phyloP scores from a whole-genome alignment of 164 flowering plant genomes.

The Taxillus chinensis region DNA sequence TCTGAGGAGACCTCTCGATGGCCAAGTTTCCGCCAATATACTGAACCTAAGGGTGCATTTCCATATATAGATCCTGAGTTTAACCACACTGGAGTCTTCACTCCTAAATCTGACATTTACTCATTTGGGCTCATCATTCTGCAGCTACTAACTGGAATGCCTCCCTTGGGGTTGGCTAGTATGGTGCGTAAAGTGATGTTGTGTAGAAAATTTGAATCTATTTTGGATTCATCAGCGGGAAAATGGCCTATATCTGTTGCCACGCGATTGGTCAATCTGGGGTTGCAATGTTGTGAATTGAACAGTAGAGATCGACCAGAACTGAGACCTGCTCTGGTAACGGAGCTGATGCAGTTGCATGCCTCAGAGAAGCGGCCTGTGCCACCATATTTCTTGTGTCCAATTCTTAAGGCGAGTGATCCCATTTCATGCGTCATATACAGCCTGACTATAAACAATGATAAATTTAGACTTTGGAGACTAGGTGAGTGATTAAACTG shows the following conservation, averaged over 20 bases:
- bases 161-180: slow-evolving; percentile 43
- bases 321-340: slow-evolving; percentile 43
- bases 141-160: slow-evolving; percentile 66
- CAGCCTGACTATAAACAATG: background rate
- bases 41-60: slow-evolving; percentile 45
- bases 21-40: slow-evolving; percentile 35
- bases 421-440: background rate
- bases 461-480: too few species aligned
- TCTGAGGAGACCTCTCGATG: slow-evolving; percentile 33
- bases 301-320: slow-evolving; percentile 53
- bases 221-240: slow-evolving; percentile 67
- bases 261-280: slow-evolving; percentile 44
- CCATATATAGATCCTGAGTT: slow-evolving; percentile 67
- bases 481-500: too few species aligned
- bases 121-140: slow-evolving; percentile 71
- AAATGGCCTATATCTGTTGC: slow-evolving; percentile 62
- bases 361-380: slow-evolving; percentile 49
- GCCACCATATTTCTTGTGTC: slow-evolving; percentile 73
- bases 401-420: slow-evolving; percentile 57
- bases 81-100: slow-evolving; percentile 38
- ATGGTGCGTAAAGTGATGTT: slow-evolving; percentile 52
- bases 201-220: slow-evolving; percentile 28
- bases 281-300: slow-evolving; percentile 53
- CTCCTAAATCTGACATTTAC: slow-evolving; percentile 65
- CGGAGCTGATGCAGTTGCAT: slow-evolving; percentile 56